A percentile compares a stretch with the other conserved stretches of the same genome.
These are phyloP conservation scores for Chrysoporthe deuterocubensis DNA, from an alignment of 2,329 filamentous ascomycete genomes.

Conservation along the genomic window DNA sequence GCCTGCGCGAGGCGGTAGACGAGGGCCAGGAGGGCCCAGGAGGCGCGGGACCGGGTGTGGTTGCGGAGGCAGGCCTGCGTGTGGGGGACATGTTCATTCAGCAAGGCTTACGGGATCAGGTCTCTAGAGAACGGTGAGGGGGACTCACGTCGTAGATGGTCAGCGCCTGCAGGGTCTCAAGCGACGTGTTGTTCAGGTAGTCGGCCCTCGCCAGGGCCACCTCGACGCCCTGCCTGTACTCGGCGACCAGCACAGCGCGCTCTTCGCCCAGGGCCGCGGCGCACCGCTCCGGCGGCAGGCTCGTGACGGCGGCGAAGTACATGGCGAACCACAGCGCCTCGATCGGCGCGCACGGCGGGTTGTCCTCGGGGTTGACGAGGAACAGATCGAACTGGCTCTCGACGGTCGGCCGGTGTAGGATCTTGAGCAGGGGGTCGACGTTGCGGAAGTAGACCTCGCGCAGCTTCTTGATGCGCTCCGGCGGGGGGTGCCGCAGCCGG, in stretches of 20 bases:
- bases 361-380: conserved; percentile 31
- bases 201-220: conserved; percentile 46
- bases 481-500: conserved; percentile 40
- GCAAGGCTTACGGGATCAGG: too few relatives aligned
- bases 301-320: conserved; percentile 47
- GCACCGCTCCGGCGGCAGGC: conserved; percentile 40
- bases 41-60: conserved; percentile 43
- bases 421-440: conserved; percentile 49
- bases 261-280: conserved; percentile 40
- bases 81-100: neutral
- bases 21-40: conserved; percentile 48
- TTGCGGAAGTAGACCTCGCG: conserved; percentile 44
- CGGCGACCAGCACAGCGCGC: conserved; percentile 37
- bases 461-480: conserved; percentile 43
- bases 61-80: conserved; percentile 43
- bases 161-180: conserved; percentile 47
- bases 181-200: conserved; percentile 46
- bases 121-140: too few relatives aligned
- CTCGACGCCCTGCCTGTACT: conserved; percentile 43
- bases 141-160: conserved; percentile 44
- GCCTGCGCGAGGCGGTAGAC: conserved; percentile 50
- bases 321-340: conserved; percentile 48
- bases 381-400: conserved; percentile 36
- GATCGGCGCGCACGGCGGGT: conserved; percentile 28
- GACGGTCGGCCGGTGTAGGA: conserved; percentile 49